Conservation (phyloP, 2,329 filamentous ascomycete species). For the Beauveria brongniartii region DNA sequence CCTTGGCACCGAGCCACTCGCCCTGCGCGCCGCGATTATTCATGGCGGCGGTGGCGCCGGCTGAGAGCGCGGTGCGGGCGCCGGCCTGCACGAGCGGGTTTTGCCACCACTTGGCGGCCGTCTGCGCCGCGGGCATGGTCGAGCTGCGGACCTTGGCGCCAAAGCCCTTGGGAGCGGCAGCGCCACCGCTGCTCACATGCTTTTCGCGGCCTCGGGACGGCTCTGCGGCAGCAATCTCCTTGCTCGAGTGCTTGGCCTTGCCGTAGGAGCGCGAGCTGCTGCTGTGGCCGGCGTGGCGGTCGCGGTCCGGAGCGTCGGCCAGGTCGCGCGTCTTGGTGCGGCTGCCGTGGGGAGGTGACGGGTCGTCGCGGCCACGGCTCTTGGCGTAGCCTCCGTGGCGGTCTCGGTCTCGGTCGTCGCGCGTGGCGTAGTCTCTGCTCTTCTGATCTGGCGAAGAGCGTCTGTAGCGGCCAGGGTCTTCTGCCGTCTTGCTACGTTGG, state of each 20-base stretch:
- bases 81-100: conserved; percentile 32
- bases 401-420: conserved; percentile 3
- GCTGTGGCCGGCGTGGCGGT: conserved; percentile 1
- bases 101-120: conserved; percentile 27
- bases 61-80: conserved; percentile 37
- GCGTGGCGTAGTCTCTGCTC: background rate
- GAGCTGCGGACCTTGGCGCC: conserved; percentile 19
- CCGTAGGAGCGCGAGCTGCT: background rate
- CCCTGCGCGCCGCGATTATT: conserved; percentile 36
- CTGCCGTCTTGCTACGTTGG: conserved; percentile 4
- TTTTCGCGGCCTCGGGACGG: conserved; percentile 10
- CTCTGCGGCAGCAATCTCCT: background rate
- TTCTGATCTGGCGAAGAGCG: background rate
- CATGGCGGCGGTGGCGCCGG: conserved; percentile 41
- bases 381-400: background rate
- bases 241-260: conserved; percentile 7
- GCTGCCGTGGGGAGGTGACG: background rate
- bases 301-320: background rate
- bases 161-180: background rate
- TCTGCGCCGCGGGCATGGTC: conserved; percentile 26
- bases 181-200: conserved; percentile 14
- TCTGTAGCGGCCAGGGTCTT: background rate
- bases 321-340: background rate
- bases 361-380: background rate
- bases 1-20: conserved; percentile 40